Evolutionary conservation across 805 yeast species (phyloP).

Genomic region (Starmerella lactis-condensi): DNA sequence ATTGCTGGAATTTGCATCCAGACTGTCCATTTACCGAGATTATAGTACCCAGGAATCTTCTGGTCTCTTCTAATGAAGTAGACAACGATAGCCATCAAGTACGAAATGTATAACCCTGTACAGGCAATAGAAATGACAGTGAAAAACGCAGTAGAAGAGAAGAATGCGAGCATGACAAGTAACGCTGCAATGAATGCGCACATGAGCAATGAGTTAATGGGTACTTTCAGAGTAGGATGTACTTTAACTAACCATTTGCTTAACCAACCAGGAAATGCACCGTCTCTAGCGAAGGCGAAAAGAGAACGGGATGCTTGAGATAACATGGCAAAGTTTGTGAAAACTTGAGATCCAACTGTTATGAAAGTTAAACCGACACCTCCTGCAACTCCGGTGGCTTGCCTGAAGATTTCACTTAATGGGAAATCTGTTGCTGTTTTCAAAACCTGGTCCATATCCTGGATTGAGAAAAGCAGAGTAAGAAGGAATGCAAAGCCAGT

Average conservation of each 20-base stretch:
- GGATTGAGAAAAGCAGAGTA: conserved; percentile 34
- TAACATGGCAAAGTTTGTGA: conserved; percentile 41
- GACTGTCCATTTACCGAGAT: conserved; percentile 45
- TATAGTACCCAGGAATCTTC: conserved; percentile 32
- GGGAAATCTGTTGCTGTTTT: conserved; percentile 42
- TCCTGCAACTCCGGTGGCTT: conserved; percentile 37
- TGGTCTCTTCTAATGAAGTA: conserved; percentile 15
- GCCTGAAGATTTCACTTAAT: conserved; percentile 42
- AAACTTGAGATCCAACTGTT: conserved; percentile 35
- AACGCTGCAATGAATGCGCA: conserved; percentile 33
- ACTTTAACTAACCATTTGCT: conserved; percentile 31
- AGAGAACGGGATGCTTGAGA: conserved; percentile 52
- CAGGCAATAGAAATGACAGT: conserved; percentile 45
- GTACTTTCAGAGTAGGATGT: conserved; percentile 32
- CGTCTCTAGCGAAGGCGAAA: conserved; percentile 53
- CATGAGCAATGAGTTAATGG: conserved; percentile 40
- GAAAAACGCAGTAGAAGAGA: conserved; percentile 48
- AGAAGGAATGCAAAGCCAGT: conserved; percentile 27
- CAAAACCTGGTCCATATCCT: conserved; percentile 32
- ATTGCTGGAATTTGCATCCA: conserved; percentile 39
- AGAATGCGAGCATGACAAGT: conserved; percentile 40
- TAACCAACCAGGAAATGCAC: conserved; percentile 37
- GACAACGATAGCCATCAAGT: conserved; percentile 35
- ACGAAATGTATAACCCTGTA: conserved; percentile 38
- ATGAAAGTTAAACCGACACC: conserved; percentile 32